Evolutionary conservation across 306 rosid genomes (phyloP).

Genomic region (Castanea mollissima): DNA sequence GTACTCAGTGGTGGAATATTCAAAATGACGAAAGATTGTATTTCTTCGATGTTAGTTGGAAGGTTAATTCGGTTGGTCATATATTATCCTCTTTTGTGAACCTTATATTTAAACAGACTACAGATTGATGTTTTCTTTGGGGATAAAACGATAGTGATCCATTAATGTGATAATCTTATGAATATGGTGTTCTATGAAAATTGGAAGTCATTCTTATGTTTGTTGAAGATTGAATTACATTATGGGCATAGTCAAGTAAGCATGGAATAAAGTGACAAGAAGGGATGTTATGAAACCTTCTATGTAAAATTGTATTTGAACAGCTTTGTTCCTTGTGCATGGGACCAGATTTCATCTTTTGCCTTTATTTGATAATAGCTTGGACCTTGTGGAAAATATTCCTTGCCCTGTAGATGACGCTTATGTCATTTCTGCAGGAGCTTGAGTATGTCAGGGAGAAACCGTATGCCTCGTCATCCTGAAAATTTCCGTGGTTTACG

Average conservation of each 20-base stretch:
- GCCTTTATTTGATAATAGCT: neutral
- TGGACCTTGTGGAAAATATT: slow-evolving; percentile 12
- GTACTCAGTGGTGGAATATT: neutral
- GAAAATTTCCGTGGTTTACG: slow-evolving; percentile 32
- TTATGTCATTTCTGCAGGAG: slow-evolving; percentile 37
- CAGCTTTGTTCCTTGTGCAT: neutral
- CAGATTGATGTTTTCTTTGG: neutral
- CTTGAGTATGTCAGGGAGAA: slow-evolving; percentile 39
- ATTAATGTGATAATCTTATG: too few species aligned
- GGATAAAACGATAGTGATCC: neutral
- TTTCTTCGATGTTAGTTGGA: neutral
- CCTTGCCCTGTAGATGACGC: slow-evolving; percentile 10
- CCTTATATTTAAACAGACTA: neutral
- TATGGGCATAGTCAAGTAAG: neutral
- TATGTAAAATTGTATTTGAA: neutral
- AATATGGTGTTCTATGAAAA: neutral
- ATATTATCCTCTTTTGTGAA: neutral
- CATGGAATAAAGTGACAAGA: neutral
- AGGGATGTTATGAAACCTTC: slow-evolving; percentile 3
- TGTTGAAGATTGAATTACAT: neutral
- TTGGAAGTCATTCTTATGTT: neutral
- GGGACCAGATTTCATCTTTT: neutral
- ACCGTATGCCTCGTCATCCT: slow-evolving; percentile 31
- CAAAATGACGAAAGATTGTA: neutral
- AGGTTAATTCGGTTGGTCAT: neutral